phyloP scores from a whole-genome alignment of 2,329 filamentous ascomycete species.

The Aureobasidium leucospermi region DNA sequence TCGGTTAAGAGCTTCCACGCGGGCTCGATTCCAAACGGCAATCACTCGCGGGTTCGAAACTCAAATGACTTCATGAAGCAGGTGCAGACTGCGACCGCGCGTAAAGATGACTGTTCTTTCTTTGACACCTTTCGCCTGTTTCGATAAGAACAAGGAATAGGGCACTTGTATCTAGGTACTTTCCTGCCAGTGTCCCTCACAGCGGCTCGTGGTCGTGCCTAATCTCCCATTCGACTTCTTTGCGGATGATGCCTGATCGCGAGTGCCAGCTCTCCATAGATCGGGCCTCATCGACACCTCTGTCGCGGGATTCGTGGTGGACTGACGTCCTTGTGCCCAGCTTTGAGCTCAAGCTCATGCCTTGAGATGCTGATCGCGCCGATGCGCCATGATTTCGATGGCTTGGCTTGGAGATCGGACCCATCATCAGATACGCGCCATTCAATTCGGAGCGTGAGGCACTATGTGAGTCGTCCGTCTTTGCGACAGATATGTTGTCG shows the following conservation, averaged over 20 bases:
- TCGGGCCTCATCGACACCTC: neutral
- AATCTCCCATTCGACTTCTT: conserved; percentile 11
- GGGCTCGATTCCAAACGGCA: neutral
- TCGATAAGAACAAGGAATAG: neutral
- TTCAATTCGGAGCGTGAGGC: conserved; percentile 2
- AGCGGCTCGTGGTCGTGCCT: neutral
- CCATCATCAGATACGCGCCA: conserved; percentile 12
- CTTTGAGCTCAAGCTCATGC: neutral
- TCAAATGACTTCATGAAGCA: conserved; percentile 3
- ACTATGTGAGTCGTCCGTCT: neutral
- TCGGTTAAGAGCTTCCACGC: neutral
- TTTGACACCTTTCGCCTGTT: neutral
- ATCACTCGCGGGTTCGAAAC: neutral
- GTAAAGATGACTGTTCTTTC: neutral
- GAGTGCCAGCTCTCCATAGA: conserved; percentile 2
- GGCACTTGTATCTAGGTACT: neutral
- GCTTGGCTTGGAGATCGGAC: neutral
- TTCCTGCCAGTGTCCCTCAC: neutral
- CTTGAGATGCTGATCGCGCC: neutral
- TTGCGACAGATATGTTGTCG: neutral
- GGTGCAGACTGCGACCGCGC: neutral
- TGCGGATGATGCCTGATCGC: conserved; percentile 8
- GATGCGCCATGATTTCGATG: neutral
- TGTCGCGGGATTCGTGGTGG: neutral
- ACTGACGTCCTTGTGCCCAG: conserved; percentile 12